Conservation (phyloP, 345 rosid species). For the Moringa oleifera region DNA sequence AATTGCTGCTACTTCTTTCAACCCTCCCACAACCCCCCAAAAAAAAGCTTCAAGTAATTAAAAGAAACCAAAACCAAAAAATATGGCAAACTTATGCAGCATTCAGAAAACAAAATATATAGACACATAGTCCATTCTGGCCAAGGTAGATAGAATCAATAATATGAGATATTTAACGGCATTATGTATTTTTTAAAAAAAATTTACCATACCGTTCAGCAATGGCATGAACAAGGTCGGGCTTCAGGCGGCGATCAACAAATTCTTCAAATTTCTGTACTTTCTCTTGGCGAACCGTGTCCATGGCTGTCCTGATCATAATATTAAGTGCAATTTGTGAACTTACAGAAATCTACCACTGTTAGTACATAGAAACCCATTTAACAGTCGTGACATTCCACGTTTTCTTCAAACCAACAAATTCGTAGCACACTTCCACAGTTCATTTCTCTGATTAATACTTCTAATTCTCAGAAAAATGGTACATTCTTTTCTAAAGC, state of each 20-base stretch:
- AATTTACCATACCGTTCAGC: slow-evolving; percentile 40
- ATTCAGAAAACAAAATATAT: slow-evolving; percentile 1
- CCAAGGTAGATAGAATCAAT: not conserved
- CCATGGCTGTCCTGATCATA: slow-evolving; percentile 31
- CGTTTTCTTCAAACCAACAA: slow-evolving; percentile 5
- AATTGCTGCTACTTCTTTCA: no score
- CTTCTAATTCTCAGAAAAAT: not conserved
- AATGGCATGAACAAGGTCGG: slow-evolving; percentile 66
- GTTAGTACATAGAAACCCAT: not conserved
- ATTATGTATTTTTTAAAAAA: slow-evolving; percentile 6
- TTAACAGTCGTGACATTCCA: not conserved
- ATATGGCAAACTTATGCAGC: not conserved
- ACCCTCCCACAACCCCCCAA: no score
- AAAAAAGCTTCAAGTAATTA: not conserved
- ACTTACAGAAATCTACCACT: not conserved
- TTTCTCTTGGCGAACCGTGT: slow-evolving; percentile 40
- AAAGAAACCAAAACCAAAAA: not conserved
- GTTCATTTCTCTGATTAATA: not conserved
- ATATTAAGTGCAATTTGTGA: not conserved
- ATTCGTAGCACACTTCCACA: not conserved
- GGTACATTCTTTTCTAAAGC: no score
- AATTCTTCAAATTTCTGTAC: slow-evolving; percentile 73
- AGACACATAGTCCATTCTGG: not conserved
- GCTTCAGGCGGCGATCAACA: slow-evolving; percentile 72
- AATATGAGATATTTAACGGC: not conserved